Evolutionary conservation across 2,329 filamentous ascomycete genomes (phyloP).

Genomic region (Colletotrichum sp.): DNA sequence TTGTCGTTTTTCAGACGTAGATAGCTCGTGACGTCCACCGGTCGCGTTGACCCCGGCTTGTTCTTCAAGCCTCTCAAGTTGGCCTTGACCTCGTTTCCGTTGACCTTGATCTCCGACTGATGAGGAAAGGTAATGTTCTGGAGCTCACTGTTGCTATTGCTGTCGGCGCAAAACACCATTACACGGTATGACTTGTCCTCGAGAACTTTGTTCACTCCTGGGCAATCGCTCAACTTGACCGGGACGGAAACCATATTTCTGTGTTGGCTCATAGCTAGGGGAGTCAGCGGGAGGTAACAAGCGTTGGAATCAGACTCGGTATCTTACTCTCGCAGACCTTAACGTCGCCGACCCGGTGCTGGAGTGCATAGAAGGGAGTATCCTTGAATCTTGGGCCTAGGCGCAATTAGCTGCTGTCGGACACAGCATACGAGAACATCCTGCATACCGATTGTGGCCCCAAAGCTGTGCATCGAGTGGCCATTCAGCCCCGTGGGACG

Average conservation of each 20-base stretch:
- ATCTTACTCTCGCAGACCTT: constrained; percentile 75
- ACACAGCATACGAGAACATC: background rate
- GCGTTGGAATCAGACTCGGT: background rate
- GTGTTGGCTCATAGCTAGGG: constrained; percentile 60
- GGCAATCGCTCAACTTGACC: constrained; percentile 55
- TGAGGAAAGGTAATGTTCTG: constrained; percentile 90
- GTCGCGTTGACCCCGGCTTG: constrained; percentile 91
- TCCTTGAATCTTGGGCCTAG: constrained; percentile 55
- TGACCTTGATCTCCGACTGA: constrained; percentile 91
- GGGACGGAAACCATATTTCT: constrained; percentile 51
- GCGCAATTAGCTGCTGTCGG: background rate
- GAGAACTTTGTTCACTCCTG: constrained; percentile 59
- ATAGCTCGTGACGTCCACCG: constrained; percentile 85
- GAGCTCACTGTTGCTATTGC: constrained; percentile 53
- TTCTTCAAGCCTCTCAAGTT: constrained; percentile 96
- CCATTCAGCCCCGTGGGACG: background rate
- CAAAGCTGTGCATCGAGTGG: background rate
- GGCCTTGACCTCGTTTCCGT: constrained; percentile 86
- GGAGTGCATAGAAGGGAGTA: constrained; percentile 84
- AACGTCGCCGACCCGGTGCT: constrained; percentile 67
- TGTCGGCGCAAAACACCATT: constrained; percentile 83
- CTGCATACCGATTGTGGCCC: background rate
- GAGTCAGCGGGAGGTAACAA: constrained; percentile 21
- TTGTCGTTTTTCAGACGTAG: constrained; percentile 70
- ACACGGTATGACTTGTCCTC: constrained; percentile 69